Base-by-base conservation (phyloP, 192 early-diverging fungal genomes). In the Anaeromyces robustus region DNA sequence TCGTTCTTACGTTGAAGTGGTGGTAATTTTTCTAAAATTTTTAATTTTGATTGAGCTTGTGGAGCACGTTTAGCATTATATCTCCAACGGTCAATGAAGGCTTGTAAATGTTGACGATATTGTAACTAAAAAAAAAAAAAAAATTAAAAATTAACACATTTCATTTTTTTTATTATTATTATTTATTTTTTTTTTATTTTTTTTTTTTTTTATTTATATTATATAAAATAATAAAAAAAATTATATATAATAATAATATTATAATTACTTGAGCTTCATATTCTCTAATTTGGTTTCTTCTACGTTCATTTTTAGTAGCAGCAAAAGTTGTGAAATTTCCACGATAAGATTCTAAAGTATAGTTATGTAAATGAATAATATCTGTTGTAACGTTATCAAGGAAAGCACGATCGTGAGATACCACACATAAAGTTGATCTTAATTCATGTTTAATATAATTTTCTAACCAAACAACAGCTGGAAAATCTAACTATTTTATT, bases 401-500 rank as follows among this genome's bases (percentile, higher is more conserved):
- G 89, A 99, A 99, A 68, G 91, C 88, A 82, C 97, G 86, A 87
- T 99, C 98, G 94, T 99, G 98, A 78, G 96, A 97, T 34, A 99
- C 98, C 29, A 98, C 94, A 77, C 98, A 89, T 77, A 99, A 84
- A 2, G 97, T 97, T 78, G 94, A 95, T 85, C 89, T 89, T 39
- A 89, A 87, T 96, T 96, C 97, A 1, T 90, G 92, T 85, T 93
- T 89, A 80, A 99, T 89, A 81, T 98, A 99, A 80, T 91, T 92
- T 85, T 98, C 97, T 16, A 99, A 89, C 96, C 96, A 99, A 19
- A 97, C 96, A 80, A 99, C 96, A 34, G 98, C 98, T 41, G 96
- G 96, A 83, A 99, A 88, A 79, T 91, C 90, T 84, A 90, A 88
- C 30, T 30, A 77, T 77, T 77, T 19, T n/a, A 11, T 14, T 39